Percentiles rank a stretch among this genome's conserved stretches.
phyloP scores from a whole-genome alignment of 192 early-diverging fungal genomes.

The Entophlyctis helioformis region DNA sequence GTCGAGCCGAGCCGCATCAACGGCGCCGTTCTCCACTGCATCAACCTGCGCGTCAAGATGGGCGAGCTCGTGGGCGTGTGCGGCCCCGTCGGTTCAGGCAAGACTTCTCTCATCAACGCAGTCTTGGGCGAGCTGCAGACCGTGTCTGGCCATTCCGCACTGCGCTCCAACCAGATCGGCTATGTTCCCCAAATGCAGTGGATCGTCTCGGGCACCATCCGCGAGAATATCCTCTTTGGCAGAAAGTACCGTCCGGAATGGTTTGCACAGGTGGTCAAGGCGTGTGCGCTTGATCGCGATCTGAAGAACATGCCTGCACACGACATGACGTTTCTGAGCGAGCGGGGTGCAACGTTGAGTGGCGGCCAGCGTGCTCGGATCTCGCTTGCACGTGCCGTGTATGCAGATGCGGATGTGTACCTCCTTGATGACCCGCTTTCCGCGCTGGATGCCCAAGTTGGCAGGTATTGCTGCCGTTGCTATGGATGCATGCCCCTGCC shows the following conservation, averaged over 20 bases:
- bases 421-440: conserved; percentile 36
- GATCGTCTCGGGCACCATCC: conserved; percentile 24
- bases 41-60: conserved; percentile 13
- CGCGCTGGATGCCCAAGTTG: conserved; percentile 35
- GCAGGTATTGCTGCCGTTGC: conserved; percentile 1
- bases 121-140: conserved; percentile 30
- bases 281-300: conserved; percentile 29
- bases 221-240: conserved; percentile 37
- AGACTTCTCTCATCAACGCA: conserved; percentile 24
- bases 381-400: conserved; percentile 31
- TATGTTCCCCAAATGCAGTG: conserved; percentile 31
- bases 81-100: conserved; percentile 36
- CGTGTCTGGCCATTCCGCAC: background rate
- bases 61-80: conserved; percentile 25
- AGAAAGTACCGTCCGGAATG: conserved; percentile 10
- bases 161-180: conserved; percentile 14
- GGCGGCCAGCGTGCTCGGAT: conserved; percentile 38
- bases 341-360: conserved; percentile 24
- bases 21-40: conserved; percentile 13
- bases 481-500: background rate
- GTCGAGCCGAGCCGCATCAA: background rate
- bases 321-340: conserved; percentile 23
- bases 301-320: conserved; percentile 15
- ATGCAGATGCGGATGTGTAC: conserved; percentile 26
- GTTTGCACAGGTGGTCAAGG: conserved; percentile 23